These are phyloP conservation scores for Suillus brevipes DNA, from an alignment of 768 basidiomycete species.

Conservation along the genomic window DNA sequence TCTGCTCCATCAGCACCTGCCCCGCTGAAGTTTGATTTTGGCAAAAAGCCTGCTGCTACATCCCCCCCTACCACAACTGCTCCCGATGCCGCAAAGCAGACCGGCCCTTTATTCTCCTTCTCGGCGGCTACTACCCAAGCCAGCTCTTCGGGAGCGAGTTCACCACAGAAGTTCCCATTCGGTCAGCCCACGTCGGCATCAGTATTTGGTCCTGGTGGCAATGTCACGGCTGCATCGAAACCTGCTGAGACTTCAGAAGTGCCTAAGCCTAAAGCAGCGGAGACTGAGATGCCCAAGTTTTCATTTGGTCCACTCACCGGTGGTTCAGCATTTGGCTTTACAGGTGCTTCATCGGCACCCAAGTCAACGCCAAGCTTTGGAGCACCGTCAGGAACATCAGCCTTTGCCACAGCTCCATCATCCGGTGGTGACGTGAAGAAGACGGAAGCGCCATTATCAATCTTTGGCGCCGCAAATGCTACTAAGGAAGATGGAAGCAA, in stretches of 20 bases:
- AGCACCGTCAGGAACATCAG: constrained; percentile 21
- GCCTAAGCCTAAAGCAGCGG: constrained; percentile 17
- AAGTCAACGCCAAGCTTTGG: constrained; percentile 24
- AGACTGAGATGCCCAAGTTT: constrained; percentile 20
- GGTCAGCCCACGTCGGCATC: background rate
- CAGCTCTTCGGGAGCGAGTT: constrained; percentile 1
- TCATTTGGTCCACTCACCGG: constrained; percentile 24
- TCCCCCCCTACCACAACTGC: constrained; percentile 4
- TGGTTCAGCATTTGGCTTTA: constrained; percentile 9
- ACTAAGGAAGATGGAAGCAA: constrained; percentile 11
- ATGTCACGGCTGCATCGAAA: background rate
- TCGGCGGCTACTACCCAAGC: constrained; percentile 12
- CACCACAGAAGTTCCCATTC: constrained; percentile 6
- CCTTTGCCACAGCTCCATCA: constrained; percentile 23
- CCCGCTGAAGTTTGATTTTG: constrained; percentile 15
- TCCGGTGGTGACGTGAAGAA: constrained; percentile 26
- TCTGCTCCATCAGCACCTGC: constrained; percentile 13
- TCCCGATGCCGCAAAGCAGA: constrained; percentile 15
- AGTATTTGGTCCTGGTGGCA: background rate
- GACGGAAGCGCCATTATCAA: constrained; percentile 30
- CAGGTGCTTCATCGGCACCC: constrained; percentile 12
- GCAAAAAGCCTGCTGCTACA: background rate
- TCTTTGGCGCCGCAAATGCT: constrained; percentile 33
- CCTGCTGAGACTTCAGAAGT: constrained; percentile 13
- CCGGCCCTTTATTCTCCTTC: constrained; percentile 26